Evolutionary conservation across 2,329 filamentous ascomycete genomes (phyloP), one percentile per base, ranked within the genome.

Genomic region (Aspergillus thermomutatus): DNA sequence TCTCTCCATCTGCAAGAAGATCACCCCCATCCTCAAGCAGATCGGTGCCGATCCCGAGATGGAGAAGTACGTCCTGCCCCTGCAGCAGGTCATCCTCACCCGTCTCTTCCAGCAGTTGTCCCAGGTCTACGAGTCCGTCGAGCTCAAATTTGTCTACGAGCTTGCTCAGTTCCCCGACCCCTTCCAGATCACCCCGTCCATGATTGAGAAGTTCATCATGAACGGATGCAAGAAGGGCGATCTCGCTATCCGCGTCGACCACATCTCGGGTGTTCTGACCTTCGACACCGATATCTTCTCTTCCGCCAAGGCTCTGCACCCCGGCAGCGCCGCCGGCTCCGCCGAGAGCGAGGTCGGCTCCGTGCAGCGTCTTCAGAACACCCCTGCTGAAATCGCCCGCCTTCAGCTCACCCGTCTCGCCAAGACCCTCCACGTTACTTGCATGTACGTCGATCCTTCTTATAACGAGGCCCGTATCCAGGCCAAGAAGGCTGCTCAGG

Each of bases 151-250:
- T 68, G 93, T 99, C 49, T 89, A 96, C 75, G 88, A 90, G 69
- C 88, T 99, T 54, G 94, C 94, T 61, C 85, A 94, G 71, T 99
- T 99, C 83, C 94, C 94, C 9, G 92, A 96, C 73, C 91, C 94
- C 45, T 97, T 95, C 84, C 89, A 97, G 78, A 92, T 97, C 65
- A 89, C 85, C 62, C 87, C 90, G 53, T 87, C 88, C 64, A 96
- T 91, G 60, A 95, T 99, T 65, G 94, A 99, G 82, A 99, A 97
- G 81, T 99, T 99, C 83, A 97, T 99, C 83, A 99, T 99, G 94
- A 99, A 99, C 77, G 94, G 94, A 62, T 97, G 96, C 85, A 99
- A 99, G 87, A 99, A 99, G 85, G 94, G 94, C 56, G 94, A 99
- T 69, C 84, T 99, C 48, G 90, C 94, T 53, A 95, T 99, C 68